Conservation (phyloP, 176 grass and related monocot species). For the Ananas comosus region DNA sequence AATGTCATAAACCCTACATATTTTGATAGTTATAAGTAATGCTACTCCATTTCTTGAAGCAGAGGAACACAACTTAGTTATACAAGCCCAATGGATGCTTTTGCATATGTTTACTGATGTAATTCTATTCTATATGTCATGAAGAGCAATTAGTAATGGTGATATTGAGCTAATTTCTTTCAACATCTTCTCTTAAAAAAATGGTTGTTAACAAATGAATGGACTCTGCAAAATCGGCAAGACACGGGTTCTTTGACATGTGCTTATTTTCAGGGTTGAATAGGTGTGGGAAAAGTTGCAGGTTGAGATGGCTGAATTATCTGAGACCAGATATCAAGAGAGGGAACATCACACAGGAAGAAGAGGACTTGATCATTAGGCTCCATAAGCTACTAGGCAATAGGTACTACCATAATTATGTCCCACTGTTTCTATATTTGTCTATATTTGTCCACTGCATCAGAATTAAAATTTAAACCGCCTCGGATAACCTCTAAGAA, state of each 20-base stretch:
- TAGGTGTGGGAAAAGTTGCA: constrained; percentile 4
- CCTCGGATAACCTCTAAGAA: too few relatives aligned
- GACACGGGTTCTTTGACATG: too few relatives aligned
- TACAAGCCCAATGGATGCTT: too few relatives aligned
- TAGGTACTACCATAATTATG: not conserved
- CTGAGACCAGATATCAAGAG: constrained; percentile 10
- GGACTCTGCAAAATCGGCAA: not conserved
- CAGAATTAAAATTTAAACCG: too few relatives aligned
- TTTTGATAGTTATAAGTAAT: too few relatives aligned
- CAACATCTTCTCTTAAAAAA: not conserved
- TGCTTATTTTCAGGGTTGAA: constrained; percentile 1
- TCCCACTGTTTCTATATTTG: not conserved
- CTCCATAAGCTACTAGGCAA: constrained; percentile 8
- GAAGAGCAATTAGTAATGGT: too few relatives aligned
- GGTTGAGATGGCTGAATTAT: constrained; percentile 10
- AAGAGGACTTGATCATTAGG: constrained; percentile 9
- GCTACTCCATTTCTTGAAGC: too few relatives aligned
- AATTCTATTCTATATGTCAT: too few relatives aligned
- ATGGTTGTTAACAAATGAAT: not conserved
- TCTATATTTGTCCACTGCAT: not conserved
- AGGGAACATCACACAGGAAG: constrained; percentile 5
- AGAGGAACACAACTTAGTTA: too few relatives aligned
- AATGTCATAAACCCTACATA: too few relatives aligned
- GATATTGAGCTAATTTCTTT: too few relatives aligned
- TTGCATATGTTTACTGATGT: too few relatives aligned